Evolutionary conservation across 208 protist genomes (phyloP).

Genomic region (Crithidia expoeki): DNA sequence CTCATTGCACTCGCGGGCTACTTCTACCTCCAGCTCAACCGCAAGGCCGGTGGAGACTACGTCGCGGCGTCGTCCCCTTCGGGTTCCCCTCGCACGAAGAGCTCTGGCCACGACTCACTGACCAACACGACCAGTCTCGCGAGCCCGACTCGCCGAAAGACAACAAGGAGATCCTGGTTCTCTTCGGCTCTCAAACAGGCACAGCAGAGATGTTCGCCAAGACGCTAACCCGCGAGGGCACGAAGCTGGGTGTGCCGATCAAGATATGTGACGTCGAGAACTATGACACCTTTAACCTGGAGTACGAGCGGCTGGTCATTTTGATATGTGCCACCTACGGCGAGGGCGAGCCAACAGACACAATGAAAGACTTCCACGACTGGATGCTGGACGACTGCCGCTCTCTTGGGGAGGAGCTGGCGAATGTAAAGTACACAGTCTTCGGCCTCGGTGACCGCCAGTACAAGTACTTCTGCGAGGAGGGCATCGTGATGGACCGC

Average conservation of each 20-base stretch:
- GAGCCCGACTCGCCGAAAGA: slow-evolving; percentile 3
- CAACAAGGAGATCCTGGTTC: slow-evolving; percentile 63
- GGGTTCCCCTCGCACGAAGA: neutral
- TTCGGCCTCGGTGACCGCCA: slow-evolving; percentile 91
- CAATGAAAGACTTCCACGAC: slow-evolving; percentile 88
- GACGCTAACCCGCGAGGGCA: slow-evolving; percentile 74
- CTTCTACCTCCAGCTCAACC: slow-evolving; percentile 50
- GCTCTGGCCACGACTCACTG: neutral
- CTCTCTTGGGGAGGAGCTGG: slow-evolving; percentile 60
- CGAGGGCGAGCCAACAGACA: slow-evolving; percentile 92
- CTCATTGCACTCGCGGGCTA: slow-evolving; percentile 52
- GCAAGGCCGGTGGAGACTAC: slow-evolving; percentile 11
- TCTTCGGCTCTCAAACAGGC: slow-evolving; percentile 90
- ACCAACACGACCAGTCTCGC: neutral
- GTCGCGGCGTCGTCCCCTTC: neutral
- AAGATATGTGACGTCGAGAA: slow-evolving; percentile 66
- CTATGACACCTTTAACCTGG: slow-evolving; percentile 65
- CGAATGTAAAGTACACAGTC: slow-evolving; percentile 83
- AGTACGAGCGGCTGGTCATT: slow-evolving; percentile 72
- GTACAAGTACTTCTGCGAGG: slow-evolving; percentile 91
- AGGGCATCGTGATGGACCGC: slow-evolving; percentile 85
- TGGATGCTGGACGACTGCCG: slow-evolving; percentile 80
- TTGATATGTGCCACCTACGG: slow-evolving; percentile 91
- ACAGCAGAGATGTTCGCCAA: slow-evolving; percentile 92
- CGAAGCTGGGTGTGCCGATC: slow-evolving; percentile 68